Evolutionary conservation across 2,329 filamentous ascomycete genomes (phyloP), one percentile per base, ranked within the genome.

Genomic region (Thelonectria rubi): DNA sequence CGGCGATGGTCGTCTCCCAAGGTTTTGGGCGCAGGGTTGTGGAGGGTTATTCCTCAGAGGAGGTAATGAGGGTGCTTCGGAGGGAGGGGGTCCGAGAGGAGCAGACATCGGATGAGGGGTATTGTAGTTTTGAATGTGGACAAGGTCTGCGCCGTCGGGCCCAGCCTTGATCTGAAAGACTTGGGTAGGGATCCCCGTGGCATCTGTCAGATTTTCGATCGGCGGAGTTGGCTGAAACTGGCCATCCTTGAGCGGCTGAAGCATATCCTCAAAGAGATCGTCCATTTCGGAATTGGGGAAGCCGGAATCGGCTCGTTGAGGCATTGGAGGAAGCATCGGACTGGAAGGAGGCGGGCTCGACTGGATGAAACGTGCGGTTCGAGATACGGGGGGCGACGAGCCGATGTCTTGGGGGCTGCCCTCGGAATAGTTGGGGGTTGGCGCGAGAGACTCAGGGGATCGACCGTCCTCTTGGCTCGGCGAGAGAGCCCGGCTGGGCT

Each of bases 361-460:
- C 52, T 75, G 81, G 30, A 84, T 79, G 67, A 82, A 88, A 45
- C 82, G 77, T 30, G 82, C 81, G 39, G 84, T 84, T 65, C 87
- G 85, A 64, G 93, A 88, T 1, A 96, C 83, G 1, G 95, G 95
- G 14, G 94, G 94, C 3, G 94, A 98, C 0, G 95, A 98, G 1
- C 91, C 91, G 69, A 98, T 92, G 55, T 92, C 91, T 50, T 88
- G 88, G 4, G 93, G 91, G 54, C 93, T 96, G 58, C 90, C 82
- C 54, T 82, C 85, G 55, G 86, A 84, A 40, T 80, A 82, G 34
- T 80, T 78, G 5, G 84, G 84, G 1, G 85, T 86, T 14, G 79
- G 81, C 0, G 77, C 83, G 37, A 79, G 68, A 12, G 84, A 86
- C 20, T 86, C 84, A 8, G 85, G 85, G 3, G 85, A 87, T 7